These are phyloP conservation scores for Starmerella etchellsii DNA, from an alignment of 805 yeast genomes.

Conservation along the genomic window DNA sequence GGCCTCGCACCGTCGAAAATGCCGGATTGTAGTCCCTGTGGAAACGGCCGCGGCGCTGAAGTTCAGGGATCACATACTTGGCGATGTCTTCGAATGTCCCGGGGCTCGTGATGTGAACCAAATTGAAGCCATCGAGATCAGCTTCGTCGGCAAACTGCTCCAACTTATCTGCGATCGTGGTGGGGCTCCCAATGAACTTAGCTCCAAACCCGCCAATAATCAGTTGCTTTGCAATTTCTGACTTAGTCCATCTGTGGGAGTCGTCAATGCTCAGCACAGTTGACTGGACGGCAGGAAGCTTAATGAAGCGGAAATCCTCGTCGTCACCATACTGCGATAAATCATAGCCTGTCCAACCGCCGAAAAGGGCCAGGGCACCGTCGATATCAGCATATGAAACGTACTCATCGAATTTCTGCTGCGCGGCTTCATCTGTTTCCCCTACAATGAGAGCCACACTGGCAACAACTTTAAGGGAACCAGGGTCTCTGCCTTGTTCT, in stretches of 20 bases:
- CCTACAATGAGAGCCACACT: slow-evolving; percentile 31
- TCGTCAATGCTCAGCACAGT: slow-evolving; percentile 7
- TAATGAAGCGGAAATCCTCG: slow-evolving; percentile 26
- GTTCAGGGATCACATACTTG: neutral
- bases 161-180: slow-evolving; percentile 32
- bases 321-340: slow-evolving; percentile 28
- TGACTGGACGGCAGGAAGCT: slow-evolving; percentile 5
- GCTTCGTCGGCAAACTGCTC: slow-evolving; percentile 31
- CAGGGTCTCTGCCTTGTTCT: no score
- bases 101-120: slow-evolving; percentile 26
- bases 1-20: no score
- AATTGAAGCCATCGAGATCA: slow-evolving; percentile 35
- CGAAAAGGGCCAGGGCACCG: slow-evolving; percentile 33
- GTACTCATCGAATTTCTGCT: slow-evolving; percentile 28
- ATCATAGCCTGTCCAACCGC: slow-evolving; percentile 35
- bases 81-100: neutral
- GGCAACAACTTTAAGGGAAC: slow-evolving; percentile 31
- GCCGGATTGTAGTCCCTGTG: neutral
- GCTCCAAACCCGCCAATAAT: slow-evolving; percentile 27
- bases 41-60: neutral
- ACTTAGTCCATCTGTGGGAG: slow-evolving; percentile 20
- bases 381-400: slow-evolving; percentile 30
- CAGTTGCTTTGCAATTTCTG: slow-evolving; percentile 26
- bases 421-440: slow-evolving; percentile 34
- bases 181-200: slow-evolving; percentile 29